These are phyloP conservation scores for Barnettozyma salicaria DNA, from an alignment of 805 yeast genomes.

Conservation along the genomic window DNA sequence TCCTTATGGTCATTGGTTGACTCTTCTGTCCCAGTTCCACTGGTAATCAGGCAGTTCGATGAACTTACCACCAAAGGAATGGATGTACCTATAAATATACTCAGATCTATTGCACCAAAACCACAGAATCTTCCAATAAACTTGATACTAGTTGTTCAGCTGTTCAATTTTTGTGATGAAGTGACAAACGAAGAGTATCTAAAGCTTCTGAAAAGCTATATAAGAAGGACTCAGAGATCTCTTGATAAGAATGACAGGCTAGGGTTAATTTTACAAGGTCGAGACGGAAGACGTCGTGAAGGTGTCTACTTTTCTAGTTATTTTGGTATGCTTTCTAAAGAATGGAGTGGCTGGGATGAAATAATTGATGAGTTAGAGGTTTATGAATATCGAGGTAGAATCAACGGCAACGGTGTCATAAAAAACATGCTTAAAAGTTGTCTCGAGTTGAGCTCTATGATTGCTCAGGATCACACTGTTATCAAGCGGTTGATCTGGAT, in stretches of 20 bases:
- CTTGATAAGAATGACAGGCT: slow-evolving; percentile 36
- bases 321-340: slow-evolving; percentile 38
- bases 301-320: slow-evolving; percentile 36
- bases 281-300: slow-evolving; percentile 33
- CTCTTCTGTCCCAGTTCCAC: slow-evolving; percentile 30
- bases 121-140: slow-evolving; percentile 37
- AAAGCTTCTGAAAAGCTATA: slow-evolving; percentile 18
- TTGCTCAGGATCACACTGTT: slow-evolving; percentile 3
- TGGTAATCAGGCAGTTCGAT: slow-evolving; percentile 34
- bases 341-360: slow-evolving; percentile 47
- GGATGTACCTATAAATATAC: slow-evolving; percentile 36
- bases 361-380: slow-evolving; percentile 34
- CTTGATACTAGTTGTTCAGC: slow-evolving; percentile 37
- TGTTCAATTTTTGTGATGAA: slow-evolving; percentile 28
- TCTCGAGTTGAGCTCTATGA: slow-evolving; percentile 10
- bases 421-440: slow-evolving; percentile 2
- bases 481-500: slow-evolving; percentile 6
- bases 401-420: slow-evolving; percentile 4
- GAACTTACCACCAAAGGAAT: slow-evolving; percentile 32
- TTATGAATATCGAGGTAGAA: slow-evolving; percentile 5
- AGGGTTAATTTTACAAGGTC: slow-evolving; percentile 44
- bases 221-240: slow-evolving; percentile 26
- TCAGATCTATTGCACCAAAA: slow-evolving; percentile 34
- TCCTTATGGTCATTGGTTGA: slow-evolving; percentile 43
- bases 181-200: slow-evolving; percentile 29